Evolutionary conservation across 345 rosid genomes (phyloP), one percentile per base, ranked within the genome.

Genomic region (Moringa oleifera): DNA sequence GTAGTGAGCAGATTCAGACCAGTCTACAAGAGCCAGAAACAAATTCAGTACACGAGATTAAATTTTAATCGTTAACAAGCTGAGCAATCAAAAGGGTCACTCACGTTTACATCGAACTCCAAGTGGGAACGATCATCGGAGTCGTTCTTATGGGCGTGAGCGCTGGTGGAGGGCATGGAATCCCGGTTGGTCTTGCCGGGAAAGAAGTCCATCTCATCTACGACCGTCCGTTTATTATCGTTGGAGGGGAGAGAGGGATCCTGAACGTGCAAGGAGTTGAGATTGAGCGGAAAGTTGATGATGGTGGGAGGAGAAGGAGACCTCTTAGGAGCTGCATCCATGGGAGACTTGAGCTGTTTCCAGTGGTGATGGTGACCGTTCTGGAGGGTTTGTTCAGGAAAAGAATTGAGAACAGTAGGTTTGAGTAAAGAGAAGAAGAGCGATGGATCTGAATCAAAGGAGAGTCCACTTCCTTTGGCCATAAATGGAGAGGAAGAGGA

Each of bases 1-100:
- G 82, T 72, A 17, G 82, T 83, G 28, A 83, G 77, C 61, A 86
- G 82, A 75, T 86, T 80, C 75, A 84, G 59, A 33, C 85, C 89
- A 25, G 93, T 86, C 93, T 86, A 68, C 11, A 62, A 23, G 49
- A 50, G 33, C 4, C 6, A 41, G 17, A 36, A 58, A 31, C n/a
- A 19, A 17, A 18, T 5, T 49, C 15, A 19, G 23, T 47, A 4
- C 18, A 18, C 23, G 1, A 9, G 9, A 63, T 23, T 1, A 12
- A 2, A n/a, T n/a, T n/a, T n/a, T n/a, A n/a, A n/a, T n/a, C n/a
- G n/a, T n/a, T n/a, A 2, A 60, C 58, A 54, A 53, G 9, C 6
- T 6, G 23, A 20, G 2, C 12, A 13, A 22, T 24, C 11, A 24
- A 41, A 20, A n/a, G 12, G 16, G 25, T 10, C 0, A 53, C 80